Evolutionary conservation across 2,329 filamentous ascomycete genomes (phyloP).

Genomic region (Pleomassaria siparia): DNA sequence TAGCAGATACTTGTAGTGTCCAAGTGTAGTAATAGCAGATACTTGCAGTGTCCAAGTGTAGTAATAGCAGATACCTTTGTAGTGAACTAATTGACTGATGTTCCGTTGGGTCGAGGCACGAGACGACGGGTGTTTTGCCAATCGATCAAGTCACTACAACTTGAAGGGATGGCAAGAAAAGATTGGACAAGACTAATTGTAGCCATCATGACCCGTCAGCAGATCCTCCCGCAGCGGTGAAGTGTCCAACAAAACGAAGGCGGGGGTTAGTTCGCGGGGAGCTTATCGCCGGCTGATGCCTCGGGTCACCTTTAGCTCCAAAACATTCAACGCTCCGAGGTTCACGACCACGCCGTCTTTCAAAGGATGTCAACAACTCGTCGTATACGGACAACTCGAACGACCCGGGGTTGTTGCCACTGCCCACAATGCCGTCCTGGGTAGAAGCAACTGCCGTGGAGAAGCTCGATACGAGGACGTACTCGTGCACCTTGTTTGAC

Average conservation of each 20-base stretch:
- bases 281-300: constrained; percentile 21
- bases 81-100: no score
- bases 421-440: constrained; percentile 42
- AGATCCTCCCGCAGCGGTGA: constrained; percentile 6
- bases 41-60: background rate
- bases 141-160: no score
- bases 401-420: background rate
- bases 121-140: no score
- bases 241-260: constrained; percentile 7
- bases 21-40: background rate
- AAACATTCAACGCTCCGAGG: constrained; percentile 19
- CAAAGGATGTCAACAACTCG: constrained; percentile 1
- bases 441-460: constrained; percentile 52
- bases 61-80: no score
- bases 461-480: constrained; percentile 57
- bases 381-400: background rate
- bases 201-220: background rate
- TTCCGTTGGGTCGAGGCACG: no score
- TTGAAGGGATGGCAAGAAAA: constrained; percentile 1
- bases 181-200: background rate
- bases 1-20: background rate
- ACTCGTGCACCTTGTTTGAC: constrained; percentile 56
- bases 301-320: constrained; percentile 9
- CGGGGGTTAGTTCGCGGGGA: constrained; percentile 5
- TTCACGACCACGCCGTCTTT: constrained; percentile 13